phyloP scores from a whole-genome alignment of 495 filamentous ascomycete genomes.

The Penicillium alfredii region DNA sequence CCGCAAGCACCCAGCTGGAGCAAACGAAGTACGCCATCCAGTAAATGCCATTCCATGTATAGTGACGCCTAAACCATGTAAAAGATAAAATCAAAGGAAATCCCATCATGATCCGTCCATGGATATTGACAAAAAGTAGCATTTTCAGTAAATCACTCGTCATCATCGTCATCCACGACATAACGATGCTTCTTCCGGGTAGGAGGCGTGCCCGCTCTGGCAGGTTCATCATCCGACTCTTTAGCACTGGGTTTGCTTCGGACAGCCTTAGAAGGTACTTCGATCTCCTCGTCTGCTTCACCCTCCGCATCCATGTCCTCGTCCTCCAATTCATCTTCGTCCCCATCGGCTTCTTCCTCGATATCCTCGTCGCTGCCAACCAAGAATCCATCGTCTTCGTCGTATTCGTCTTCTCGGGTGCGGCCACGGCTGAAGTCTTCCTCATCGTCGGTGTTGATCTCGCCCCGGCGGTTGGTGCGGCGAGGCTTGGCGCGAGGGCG shows the following conservation, averaged over 20 bases:
- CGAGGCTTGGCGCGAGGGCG: conserved; percentile 39
- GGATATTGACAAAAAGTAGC: too few relatives aligned
- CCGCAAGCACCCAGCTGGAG: too few relatives aligned
- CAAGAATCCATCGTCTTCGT: conserved; percentile 73
- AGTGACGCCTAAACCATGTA: not conserved
- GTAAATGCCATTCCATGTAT: not conserved
- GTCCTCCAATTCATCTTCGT: conserved; percentile 58
- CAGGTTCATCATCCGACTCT: conserved; percentile 19
- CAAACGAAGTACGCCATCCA: not conserved
- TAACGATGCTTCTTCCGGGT: conserved; percentile 43
- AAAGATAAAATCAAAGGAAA: not conserved
- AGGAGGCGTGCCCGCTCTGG: conserved; percentile 29
- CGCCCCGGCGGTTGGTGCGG: conserved; percentile 42
- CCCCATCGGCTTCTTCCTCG: conserved; percentile 51
- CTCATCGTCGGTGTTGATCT: conserved; percentile 51
- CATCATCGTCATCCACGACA: conserved; percentile 44
- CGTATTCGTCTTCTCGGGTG: conserved; percentile 73
- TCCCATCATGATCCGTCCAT: too few relatives aligned
- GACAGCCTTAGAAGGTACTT: conserved; percentile 15
- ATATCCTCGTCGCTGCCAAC: conserved; percentile 69
- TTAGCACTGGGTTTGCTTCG: conserved; percentile 19
- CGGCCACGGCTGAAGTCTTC: conserved; percentile 58
- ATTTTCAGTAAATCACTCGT: conserved; percentile 32
- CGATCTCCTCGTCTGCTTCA: conserved; percentile 43
- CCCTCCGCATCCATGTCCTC: conserved; percentile 53